phyloP scores from a whole-genome alignment of 331 rosid genomes.

The Pyrus hybrid region DNA sequence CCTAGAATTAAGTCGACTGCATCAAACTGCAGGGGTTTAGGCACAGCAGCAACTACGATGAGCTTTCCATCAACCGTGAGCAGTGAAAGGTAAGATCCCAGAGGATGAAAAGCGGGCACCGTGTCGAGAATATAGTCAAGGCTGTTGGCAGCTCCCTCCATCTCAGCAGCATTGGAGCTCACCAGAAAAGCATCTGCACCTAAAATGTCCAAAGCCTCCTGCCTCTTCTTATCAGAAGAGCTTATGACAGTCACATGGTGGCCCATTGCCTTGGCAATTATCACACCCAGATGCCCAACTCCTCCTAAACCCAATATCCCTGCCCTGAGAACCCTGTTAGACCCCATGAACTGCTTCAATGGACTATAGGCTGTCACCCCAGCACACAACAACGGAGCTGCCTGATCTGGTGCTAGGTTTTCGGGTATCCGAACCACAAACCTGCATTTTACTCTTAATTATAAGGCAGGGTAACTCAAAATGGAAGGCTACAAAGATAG shows the following conservation, averaged over 20 bases:
- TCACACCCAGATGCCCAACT: conserved; percentile 28
- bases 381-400: conserved; percentile 27
- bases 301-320: conserved; percentile 34
- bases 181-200: conserved; percentile 27
- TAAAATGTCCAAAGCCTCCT: conserved; percentile 20
- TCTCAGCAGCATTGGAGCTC: conserved; percentile 18
- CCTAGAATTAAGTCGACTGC: conserved; percentile 18
- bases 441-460: not conserved
- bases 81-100: conserved; percentile 15
- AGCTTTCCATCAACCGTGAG: conserved; percentile 23
- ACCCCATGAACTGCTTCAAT: conserved; percentile 14
- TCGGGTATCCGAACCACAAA: conserved; percentile 25
- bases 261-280: conserved; percentile 33
- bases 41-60: conserved; percentile 19
- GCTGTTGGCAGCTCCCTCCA: conserved; percentile 20
- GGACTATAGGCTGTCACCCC: conserved; percentile 43
- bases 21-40: conserved; percentile 20
- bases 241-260: conserved; percentile 34
- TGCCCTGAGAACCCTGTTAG: conserved; percentile 10
- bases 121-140: conserved; percentile 30
- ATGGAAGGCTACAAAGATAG: not conserved
- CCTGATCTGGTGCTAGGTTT: conserved; percentile 22
- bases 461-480: not conserved
- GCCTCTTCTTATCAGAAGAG: conserved; percentile 27
- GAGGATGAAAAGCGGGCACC: conserved; percentile 21